phyloP scores from a whole-genome alignment of 345 rosid species.

The Dipteronia dyeriana region DNA sequence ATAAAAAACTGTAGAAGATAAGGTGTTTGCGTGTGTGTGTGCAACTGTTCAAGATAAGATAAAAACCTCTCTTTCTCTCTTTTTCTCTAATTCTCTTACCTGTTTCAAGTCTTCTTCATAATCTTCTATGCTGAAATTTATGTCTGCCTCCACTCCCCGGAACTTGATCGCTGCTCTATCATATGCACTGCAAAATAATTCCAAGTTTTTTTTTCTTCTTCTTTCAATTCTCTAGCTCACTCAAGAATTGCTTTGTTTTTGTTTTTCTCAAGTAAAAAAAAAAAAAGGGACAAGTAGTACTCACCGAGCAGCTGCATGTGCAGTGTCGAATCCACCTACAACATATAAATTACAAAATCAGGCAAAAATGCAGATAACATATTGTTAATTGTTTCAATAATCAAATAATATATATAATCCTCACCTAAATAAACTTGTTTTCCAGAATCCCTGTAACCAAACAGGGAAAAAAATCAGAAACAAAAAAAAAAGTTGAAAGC shows the following conservation, averaged over 20 bases:
- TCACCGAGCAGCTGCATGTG: conserved; percentile 99
- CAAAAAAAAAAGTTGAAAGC: background rate
- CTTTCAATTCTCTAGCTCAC: background rate
- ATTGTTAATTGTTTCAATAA: conserved; percentile 23
- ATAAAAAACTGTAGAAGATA: conserved; percentile 31
- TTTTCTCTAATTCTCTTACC: conserved; percentile 37
- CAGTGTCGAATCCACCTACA: conserved; percentile 98
- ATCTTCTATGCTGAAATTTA: conserved; percentile 80
- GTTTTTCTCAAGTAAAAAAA: background rate
- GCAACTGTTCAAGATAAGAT: conserved; percentile 41
- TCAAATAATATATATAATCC: conserved; percentile 18
- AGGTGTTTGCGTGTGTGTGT: conserved; percentile 22
- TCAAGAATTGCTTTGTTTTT: background rate
- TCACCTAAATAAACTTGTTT: conserved; percentile 98
- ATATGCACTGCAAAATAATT: conserved; percentile 66
- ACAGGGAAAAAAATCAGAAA: background rate
- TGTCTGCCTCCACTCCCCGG: conserved; percentile 92
- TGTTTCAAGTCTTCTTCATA: conserved; percentile 90
- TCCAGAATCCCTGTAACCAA: conserved; percentile 94
- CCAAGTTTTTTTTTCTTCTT: background rate
- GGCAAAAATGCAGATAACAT: conserved; percentile 14
- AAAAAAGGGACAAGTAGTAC: conserved; percentile 4
- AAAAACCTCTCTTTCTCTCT: background rate
- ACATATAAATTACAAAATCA: conserved; percentile 14
- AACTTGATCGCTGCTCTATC: conserved; percentile 98